Conservation (phyloP, 2,329 filamentous ascomycete species). For the Paraphoma sp. region DNA sequence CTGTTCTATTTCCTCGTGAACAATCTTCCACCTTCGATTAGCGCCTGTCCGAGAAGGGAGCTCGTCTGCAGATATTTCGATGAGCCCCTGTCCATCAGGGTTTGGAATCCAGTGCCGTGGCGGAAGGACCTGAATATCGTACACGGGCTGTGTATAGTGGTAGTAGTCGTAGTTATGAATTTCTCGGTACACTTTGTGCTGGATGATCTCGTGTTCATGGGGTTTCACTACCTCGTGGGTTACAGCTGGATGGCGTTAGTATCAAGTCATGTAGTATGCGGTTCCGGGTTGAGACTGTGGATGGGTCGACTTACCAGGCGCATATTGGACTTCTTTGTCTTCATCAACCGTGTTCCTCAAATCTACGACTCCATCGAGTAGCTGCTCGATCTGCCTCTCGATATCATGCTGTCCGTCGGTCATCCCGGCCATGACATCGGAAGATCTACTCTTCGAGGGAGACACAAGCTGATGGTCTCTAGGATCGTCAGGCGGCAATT, state of each 20-base stretch:
- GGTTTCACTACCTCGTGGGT: conserved; percentile 57
- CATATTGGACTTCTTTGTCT: conserved; percentile 44
- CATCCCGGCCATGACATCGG: background rate
- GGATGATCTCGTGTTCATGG: conserved; percentile 53
- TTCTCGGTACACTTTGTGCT: conserved; percentile 59
- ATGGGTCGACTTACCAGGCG: conserved; percentile 44
- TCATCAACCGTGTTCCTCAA: conserved; percentile 49
- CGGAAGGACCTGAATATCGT: conserved; percentile 61
- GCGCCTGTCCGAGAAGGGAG: conserved; percentile 43
- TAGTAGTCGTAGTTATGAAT: conserved; percentile 62
- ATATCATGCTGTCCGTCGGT: conserved; percentile 12
- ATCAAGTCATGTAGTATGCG: background rate
- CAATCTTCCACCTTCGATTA: conserved; percentile 39
- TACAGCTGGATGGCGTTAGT: conserved; percentile 51
- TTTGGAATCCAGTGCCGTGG: conserved; percentile 58
- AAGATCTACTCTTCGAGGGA: background rate
- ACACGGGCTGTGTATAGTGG: conserved; percentile 61
- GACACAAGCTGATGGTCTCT: background rate
- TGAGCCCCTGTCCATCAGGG: conserved; percentile 42
- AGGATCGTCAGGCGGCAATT: background rate
- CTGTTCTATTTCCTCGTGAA: conserved; percentile 23
- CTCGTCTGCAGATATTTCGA: conserved; percentile 55
- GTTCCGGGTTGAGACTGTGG: background rate
- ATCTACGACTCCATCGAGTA: conserved; percentile 43
- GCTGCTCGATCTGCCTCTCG: conserved; percentile 3